Evolutionary conservation across 306 rosid species (phyloP), one percentile per base, ranked within the genome.

Genomic region (Cicer chorassanicum): DNA sequence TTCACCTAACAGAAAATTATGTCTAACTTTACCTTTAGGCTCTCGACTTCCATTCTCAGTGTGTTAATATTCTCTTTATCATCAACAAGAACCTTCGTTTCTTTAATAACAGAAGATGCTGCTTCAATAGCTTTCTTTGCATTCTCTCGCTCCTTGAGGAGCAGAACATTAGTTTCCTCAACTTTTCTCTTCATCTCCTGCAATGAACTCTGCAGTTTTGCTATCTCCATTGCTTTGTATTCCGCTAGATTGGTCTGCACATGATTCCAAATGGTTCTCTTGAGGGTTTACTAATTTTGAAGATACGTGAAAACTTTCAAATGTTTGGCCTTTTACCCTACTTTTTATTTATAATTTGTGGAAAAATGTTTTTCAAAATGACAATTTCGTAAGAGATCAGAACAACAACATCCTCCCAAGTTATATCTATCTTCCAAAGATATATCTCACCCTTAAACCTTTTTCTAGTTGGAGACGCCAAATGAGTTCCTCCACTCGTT

Each of bases 381-480:
- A 74, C 64, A 69, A 59, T 76, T 15, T 12, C 36, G 51, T 41
- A 44, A 49, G 76, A 80, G 64, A 75, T 49, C n/a, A 64, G 36
- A 79, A 61, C 53, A 68, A 46, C 38, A 73, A 76, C 36, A 54
- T 60, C 24, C 56, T 41, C 45, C 55, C 18, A 21, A 81, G 80
- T 48, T 40, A 59, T 55, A 49, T 68, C 34, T 9, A 65, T 75
- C 65, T 38, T 34, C 53, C 73, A 74, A 59, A 66, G 39, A 78
- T 50, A 64, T 50, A 59, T 72, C 80, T 88, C 88, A 92, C 97
- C 89, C 91, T 88, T 75, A 92, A 85, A 62, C 93, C 86, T 78
- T 87, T 92, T 81, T 92, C 97, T 77, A 89, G 80, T 74, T 92
- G 96, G 53, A 92, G 81, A 70, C 93, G 92, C 97, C 91, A 89